Base-by-base conservation (phyloP, 163 green algal species). In the Volvox carteri region DNA sequence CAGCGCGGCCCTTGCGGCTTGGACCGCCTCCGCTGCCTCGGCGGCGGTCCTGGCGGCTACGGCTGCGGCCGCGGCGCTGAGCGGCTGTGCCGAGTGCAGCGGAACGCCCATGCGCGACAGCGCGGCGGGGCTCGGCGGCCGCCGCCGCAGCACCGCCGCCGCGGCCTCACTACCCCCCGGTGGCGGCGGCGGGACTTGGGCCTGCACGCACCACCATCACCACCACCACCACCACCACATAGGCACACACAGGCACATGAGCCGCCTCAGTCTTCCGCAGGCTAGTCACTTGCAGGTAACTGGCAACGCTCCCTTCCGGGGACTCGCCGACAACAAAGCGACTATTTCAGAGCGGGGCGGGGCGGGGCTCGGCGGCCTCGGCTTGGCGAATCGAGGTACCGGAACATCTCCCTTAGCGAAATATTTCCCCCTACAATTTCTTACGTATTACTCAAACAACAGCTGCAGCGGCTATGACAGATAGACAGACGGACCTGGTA, bases 81-180 rank as follows among this genome's bases (percentile, higher is more conserved):
- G 81, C 1, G 81, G 81, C 67, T 87, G 41, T 9, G 81, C 81
- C n/a, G 50, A 33, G 48, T 79, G 65, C 33, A 87, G 14, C 0
- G 39, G 68, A 11, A 28, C 35, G 9, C 81, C 81, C 81, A 87
- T 87, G 48, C 33, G 65, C 1, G 65, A 44, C 0, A 87, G 48
- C 1, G 28, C 67, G 1, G 65, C 81, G 44, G 81, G 9, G 67
- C 46, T 73, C 5, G 81, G 81, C 52, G 52, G 65, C 33, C 46
- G 81, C 21, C 33, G 62, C 14, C 44, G 48, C 21, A 58, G 30
- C 0, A 8, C 46, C 7, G 46, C 81, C 3, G 33, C 46, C 8
- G 68, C 44, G 37, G n/a, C 48, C 1, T 30, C 42, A 11, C 9
- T 25, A 23, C 44, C 44, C 16, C 28, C 18, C 4, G 65, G 18